Evolutionary conservation across 1,284 basidiomycete genomes (phyloP).

Genomic region (Sporisorium sorghi): DNA sequence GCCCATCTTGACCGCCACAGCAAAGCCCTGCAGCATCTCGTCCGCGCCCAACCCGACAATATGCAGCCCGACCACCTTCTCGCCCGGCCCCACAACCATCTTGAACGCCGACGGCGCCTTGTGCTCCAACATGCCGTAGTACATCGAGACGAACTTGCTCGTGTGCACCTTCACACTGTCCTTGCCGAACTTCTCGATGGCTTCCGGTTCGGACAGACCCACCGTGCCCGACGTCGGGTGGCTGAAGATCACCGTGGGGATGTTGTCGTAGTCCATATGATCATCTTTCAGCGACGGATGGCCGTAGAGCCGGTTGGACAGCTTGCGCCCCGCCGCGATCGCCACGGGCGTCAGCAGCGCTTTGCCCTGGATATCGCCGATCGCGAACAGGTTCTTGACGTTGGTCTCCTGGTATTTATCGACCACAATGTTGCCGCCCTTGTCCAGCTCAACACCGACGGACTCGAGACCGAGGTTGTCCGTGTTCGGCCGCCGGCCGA

Average conservation of each 20-base stretch:
- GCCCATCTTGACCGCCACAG: slow-evolving; percentile 94
- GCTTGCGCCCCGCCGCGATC: slow-evolving; percentile 90
- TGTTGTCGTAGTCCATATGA: slow-evolving; percentile 88
- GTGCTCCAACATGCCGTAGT: slow-evolving; percentile 67
- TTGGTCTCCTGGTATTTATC: slow-evolving; percentile 86
- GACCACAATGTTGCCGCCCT: slow-evolving; percentile 84
- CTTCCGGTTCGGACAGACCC: slow-evolving; percentile 82
- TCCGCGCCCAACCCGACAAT: slow-evolving; percentile 85
- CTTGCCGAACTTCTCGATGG: slow-evolving; percentile 85
- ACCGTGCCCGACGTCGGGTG: slow-evolving; percentile 61
- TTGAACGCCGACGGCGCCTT: slow-evolving; percentile 86
- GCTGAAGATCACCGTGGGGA: slow-evolving; percentile 74
- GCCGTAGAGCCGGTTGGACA: slow-evolving; percentile 91
- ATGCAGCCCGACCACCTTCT: slow-evolving; percentile 93
- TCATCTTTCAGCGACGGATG: slow-evolving; percentile 84
- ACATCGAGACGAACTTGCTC: slow-evolving; percentile 71
- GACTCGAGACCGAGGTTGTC: slow-evolving; percentile 82
- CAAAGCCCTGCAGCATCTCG: slow-evolving; percentile 93
- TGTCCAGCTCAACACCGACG: slow-evolving; percentile 80
- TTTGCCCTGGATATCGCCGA: slow-evolving; percentile 94
- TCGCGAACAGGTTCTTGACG: slow-evolving; percentile 80
- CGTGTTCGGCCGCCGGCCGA: slow-evolving; percentile 87
- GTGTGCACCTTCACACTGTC: slow-evolving; percentile 88
- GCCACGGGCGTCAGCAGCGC: slow-evolving; percentile 96
- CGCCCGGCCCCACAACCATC: slow-evolving; percentile 86